Evolutionary conservation across 2,329 filamentous ascomycete genomes (phyloP), one percentile per base, ranked within the genome.

Genomic region (Stemphylium lycopersici): DNA sequence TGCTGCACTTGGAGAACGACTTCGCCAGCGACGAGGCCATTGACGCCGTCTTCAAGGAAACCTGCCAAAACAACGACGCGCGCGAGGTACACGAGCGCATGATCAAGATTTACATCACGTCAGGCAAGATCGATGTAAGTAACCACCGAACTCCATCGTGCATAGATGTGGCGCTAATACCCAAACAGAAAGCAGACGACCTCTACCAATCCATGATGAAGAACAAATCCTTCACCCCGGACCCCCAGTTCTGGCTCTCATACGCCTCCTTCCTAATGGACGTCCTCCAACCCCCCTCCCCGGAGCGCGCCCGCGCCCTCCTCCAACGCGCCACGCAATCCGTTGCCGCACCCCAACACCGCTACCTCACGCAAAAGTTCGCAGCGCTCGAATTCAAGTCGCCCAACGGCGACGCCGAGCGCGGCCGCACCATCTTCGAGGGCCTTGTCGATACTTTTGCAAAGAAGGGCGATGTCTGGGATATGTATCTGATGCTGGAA

Each of bases 91-190:
- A 96, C 75, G 90, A 96, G 77, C 87, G 91, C 59, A 83, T 98
- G 70, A 89, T 90, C 54, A 96, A 90, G 77, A 97, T 97, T 73
- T 97, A 96, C 79, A 96, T 98, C 65, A 90, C 95, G 71, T 92
- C 92, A 24, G 87, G 88, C 67, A 96, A 96, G 80, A 82, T 87
- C 68, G 85, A 89, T 76, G 91, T 93, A 87, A 81, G 87, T 72
- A 38, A 13, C 26, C 5, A 24, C 15, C 33, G 32, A 13, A 0
- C 12, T 8, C 7, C 29, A 72, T 2, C 7, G n/a, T 26, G 15
- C 48, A 40, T 37, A 34, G 4, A 24, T 8, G 45, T 46, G 20
- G 43, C 52, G 58, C 67, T 70, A 66, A 71, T 46, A 52, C 40
- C 42, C 5, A 20, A 61, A 73, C 75, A 96, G 89, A 89, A 93